Conservation (phyloP, 2,329 filamentous ascomycete genomes). For the Arthroderma uncinatum region DNA sequence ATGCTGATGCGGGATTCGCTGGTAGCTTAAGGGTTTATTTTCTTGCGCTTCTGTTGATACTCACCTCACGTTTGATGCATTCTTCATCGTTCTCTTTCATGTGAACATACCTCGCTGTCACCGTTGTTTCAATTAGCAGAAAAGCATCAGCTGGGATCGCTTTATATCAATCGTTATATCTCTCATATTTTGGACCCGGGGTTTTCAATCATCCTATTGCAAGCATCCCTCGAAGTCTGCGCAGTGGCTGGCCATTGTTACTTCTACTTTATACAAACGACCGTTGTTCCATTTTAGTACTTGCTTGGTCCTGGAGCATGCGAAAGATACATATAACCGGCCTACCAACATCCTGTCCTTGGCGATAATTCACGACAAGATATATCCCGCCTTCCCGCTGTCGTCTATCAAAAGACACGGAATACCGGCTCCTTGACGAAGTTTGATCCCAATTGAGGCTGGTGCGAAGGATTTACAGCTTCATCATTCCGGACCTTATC, state of each 20-base stretch:
- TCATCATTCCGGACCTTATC: not conserved
- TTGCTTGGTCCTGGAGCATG: not conserved
- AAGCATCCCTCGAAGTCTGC: not conserved
- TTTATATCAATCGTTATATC: not conserved
- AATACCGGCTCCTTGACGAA: not conserved
- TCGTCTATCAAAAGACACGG: not conserved
- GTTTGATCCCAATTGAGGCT: not conserved
- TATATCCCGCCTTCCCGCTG: too few relatives aligned
- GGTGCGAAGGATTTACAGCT: too few relatives aligned
- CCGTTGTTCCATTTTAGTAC: not conserved
- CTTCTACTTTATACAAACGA: not conserved
- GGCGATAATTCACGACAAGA: not conserved
- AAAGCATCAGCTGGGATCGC: not conserved
- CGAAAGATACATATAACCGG: not conserved
- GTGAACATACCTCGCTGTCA: not conserved
- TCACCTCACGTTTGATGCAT: conserved; percentile 1
- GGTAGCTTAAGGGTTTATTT: not conserved
- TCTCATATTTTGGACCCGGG: not conserved
- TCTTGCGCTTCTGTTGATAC: conserved; percentile 11
- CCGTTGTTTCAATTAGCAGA: not conserved
- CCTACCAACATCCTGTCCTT: not conserved
- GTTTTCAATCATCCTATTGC: not conserved
- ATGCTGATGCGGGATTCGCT: conserved; percentile 3
- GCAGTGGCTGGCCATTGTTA: conserved; percentile 1
- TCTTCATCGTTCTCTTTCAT: conserved; percentile 12